A percentile compares a stretch with the other conserved stretches of the same genome.
Conservation (phyloP, 2,329 filamentous ascomycete genomes). For the Penicillium nordicum region DNA sequence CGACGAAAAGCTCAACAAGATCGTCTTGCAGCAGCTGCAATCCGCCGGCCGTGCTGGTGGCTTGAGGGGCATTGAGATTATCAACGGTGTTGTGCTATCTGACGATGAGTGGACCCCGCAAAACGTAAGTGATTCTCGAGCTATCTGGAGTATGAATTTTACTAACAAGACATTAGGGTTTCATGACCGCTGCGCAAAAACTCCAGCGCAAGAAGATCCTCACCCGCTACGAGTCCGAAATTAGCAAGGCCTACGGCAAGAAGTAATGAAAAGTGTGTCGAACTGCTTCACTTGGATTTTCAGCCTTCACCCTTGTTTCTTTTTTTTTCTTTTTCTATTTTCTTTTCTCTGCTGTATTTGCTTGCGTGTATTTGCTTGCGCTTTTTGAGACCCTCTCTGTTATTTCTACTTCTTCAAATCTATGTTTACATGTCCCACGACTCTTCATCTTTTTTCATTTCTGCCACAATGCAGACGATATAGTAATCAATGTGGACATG, state of each 20-base stretch:
- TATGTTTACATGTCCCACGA: constrained; percentile 3
- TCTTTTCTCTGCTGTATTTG: not conserved
- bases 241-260: constrained; percentile 59
- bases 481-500: constrained; percentile 20
- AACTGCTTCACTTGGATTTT: constrained; percentile 7
- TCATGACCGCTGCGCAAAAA: constrained; percentile 69
- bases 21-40: constrained; percentile 43
- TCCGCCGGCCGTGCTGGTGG: constrained; percentile 35
- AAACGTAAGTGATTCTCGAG: constrained; percentile 31
- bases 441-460: constrained; percentile 10
- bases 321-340: not conserved
- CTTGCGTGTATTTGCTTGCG: not conserved
- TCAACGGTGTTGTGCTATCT: constrained; percentile 44
- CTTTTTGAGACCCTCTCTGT: constrained; percentile 18
- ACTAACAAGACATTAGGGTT: constrained; percentile 48
- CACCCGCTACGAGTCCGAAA: constrained; percentile 58
- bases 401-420: constrained; percentile 7
- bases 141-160: not conserved
- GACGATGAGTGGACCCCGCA: constrained; percentile 48
- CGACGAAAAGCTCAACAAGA: constrained; percentile 41
- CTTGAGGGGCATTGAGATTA: constrained; percentile 42
- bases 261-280: constrained; percentile 25
- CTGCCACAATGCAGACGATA: constrained; percentile 18
- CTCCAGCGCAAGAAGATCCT: constrained; percentile 67
- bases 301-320: not conserved